Base-by-base conservation (phyloP, 2,329 filamentous ascomycete genomes). In the Sporothrix mexicana region DNA sequence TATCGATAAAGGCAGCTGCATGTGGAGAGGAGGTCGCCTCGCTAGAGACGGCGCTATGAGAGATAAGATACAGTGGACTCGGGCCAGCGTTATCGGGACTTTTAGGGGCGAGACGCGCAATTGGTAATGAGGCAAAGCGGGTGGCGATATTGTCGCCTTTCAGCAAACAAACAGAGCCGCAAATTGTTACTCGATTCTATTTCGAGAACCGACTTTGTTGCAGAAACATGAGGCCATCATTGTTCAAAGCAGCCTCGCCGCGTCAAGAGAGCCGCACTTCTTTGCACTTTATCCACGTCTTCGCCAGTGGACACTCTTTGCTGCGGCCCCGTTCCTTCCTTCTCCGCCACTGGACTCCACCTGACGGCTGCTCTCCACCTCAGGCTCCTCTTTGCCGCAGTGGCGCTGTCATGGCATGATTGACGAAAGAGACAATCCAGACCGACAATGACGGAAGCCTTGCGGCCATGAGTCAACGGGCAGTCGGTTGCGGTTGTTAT, bases 1-100 rank as follows among this genome's bases (percentile, higher is more conserved):
- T 36, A 36, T 36, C 30, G 30, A 36, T 36, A 36, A 36, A 36
- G 30, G 30, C 30, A 36, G 30, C 30, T 49, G 62, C 62, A 51
- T 20, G 62, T 67, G 62, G 41, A 43, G 43, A 47, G 1, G 30
- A 36, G 43, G 62, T 7, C 8, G 25, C 47, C 64, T 45, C 45
- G 25, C 64, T 53, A n/a, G 23, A 8, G 45, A 68, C 15, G n/a
- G 25, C 47, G 64, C 64, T 68, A 53, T 30, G 61, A 3, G 41
- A n/a, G 66, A 68, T 68, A 55, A 68, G 47, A 68, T 41, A n/a
- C 64, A 51, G 61, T 62, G 36, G 20, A 47, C 41, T 64, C 7
- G 23, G 62, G 66, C 47, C 3, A 6, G 5, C 25, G 6, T 20
- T 68, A 17, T 49, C 45, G 36, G 45, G 3, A n/a, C 6, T 3